Percentiles rank a stretch among this genome's conserved stretches.
Conservation (phyloP, 495 filamentous ascomycete genomes). For the Baudoinia panamericana region DNA sequence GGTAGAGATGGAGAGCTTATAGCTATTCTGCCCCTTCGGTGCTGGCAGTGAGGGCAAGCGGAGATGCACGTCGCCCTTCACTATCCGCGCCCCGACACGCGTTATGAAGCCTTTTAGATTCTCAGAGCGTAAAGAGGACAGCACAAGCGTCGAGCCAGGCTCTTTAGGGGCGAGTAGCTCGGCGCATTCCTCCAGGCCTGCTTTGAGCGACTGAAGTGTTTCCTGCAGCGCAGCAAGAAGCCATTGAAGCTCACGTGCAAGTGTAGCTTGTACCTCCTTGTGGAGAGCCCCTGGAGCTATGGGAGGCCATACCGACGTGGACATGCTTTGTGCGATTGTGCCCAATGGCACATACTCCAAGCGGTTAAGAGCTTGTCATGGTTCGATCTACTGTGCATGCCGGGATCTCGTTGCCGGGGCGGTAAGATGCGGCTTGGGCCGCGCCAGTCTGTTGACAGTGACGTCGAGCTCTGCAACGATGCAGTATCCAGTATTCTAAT, state of each 20-base stretch:
- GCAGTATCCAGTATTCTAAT: no score
- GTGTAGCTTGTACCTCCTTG: slow-evolving; percentile 51
- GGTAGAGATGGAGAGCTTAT: slow-evolving; percentile 44
- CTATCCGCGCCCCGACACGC: slow-evolving; percentile 35
- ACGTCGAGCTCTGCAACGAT: no score
- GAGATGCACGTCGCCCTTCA: slow-evolving; percentile 30
- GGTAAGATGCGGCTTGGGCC: no score
- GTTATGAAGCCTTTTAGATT: slow-evolving; percentile 85
- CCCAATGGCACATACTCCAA: no score
- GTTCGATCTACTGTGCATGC: no score
- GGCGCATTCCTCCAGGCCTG: slow-evolving; percentile 79
- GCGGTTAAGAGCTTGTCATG: no score
- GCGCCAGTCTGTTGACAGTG: no score
- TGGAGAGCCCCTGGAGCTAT: slow-evolving; percentile 50
- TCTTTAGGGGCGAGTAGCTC: slow-evolving; percentile 69
- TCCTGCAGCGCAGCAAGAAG: slow-evolving; percentile 66
- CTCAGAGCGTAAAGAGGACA: slow-evolving; percentile 79
- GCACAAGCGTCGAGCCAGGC: slow-evolving; percentile 69
- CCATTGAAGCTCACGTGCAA: slow-evolving; percentile 73
- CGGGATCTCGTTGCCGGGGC: no score
- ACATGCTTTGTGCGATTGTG: no score
- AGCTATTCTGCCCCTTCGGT: slow-evolving; percentile 37
- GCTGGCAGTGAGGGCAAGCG: slow-evolving; percentile 37
- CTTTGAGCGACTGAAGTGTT: slow-evolving; percentile 61
- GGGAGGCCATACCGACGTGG: slow-evolving; percentile 64